These are phyloP conservation scores for Oryza meridionalis DNA, from an alignment of 176 grass and related monocot species.

Conservation along the genomic window DNA sequence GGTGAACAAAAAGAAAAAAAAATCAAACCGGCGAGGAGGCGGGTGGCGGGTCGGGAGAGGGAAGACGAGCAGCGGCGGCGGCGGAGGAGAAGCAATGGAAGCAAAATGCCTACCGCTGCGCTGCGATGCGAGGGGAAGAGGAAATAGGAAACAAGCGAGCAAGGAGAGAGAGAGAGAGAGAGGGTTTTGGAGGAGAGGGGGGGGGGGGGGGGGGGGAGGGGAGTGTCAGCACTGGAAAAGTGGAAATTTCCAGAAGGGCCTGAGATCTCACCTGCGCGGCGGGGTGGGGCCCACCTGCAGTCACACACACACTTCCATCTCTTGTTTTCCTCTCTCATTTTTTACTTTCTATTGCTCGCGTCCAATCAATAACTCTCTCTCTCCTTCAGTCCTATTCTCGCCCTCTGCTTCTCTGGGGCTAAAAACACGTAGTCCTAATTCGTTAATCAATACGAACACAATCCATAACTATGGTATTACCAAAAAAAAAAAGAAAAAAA, in stretches of 20 bases:
- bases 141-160: too few species aligned
- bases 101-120: background rate
- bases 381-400: too few species aligned
- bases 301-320: background rate
- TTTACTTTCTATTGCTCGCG: too few species aligned
- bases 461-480: too few species aligned
- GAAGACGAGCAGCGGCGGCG: background rate
- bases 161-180: conserved; percentile 9
- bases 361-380: too few species aligned
- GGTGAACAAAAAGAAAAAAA: too few species aligned
- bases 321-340: too few species aligned
- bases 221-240: conserved; percentile 7
- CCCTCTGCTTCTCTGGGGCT: too few species aligned
- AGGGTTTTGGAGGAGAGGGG: conserved; percentile 14
- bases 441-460: too few species aligned
- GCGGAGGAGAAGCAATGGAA: background rate
- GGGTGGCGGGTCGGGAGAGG: background rate
- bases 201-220: conserved; percentile 3
- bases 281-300: conserved; percentile 34
- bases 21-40: conserved; percentile 13
- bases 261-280: background rate
- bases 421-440: too few species aligned
- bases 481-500: too few species aligned
- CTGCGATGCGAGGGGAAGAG: background rate
- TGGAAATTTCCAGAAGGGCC: conserved; percentile 57